Base-by-base conservation (phyloP, 2,329 filamentous ascomycete genomes). In the Phialophora tarda region DNA sequence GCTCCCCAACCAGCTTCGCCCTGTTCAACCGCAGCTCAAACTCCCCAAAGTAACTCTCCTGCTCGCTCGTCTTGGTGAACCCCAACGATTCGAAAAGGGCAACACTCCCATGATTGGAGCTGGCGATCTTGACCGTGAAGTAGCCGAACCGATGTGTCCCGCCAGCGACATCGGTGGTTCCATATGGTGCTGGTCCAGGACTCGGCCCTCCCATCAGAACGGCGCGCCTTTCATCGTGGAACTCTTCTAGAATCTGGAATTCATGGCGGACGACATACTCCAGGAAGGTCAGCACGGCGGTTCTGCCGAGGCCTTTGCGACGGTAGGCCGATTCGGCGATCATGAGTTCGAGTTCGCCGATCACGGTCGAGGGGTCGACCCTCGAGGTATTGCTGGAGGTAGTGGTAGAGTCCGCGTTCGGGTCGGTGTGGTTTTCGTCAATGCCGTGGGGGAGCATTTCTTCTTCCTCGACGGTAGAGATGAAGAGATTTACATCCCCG, bases 291-390 rank as follows among this genome's bases (percentile, higher is more conserved):
- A 87, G 75, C 0, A 97, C 82, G 0, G 90, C 86, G 0, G 86
- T 85, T 4, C 83, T 81, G 0, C 92, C 93, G 6, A 88, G 80
- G 0, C 92, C 92, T 7, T 82, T 80, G 0, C 89, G 82, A 26
- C 89, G 87, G 32, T 86, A 79, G 0, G 76, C 74, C 4, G 78
- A 78, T 1, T 81, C 79, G 0, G 92, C 92, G 68, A 97, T 88
- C 93, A 97, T 96, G 69, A 97, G 85, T 77, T 96, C 92, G 6
- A 97, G 78, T 75, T 96, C 93, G 26, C 91, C 93, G 3, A 89
- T 77, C 26, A 48, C 21, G 21, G 60, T 28, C 23, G 48, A 53
- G 48, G 48, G 10, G 23, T 28, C 11, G 23, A 8, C 17, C 21
- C 11, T 2, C 10, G 48, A 53, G 23, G 21, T 53, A 28, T 26